phyloP scores from a whole-genome alignment of 441 rosid genomes.

The Iberis amara region DNA sequence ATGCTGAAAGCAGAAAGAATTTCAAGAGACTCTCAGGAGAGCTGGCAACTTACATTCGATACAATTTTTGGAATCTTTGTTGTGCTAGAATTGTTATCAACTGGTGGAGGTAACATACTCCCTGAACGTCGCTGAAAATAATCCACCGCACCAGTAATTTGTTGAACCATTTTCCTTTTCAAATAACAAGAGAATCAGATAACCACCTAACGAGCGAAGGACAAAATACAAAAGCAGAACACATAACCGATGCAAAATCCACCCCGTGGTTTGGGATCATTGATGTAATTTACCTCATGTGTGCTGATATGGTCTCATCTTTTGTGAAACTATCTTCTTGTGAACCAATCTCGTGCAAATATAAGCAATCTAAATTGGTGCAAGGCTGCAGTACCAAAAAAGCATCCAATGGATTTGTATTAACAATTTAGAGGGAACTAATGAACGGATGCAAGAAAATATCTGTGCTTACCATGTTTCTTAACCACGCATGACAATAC shows the following conservation, averaged over 20 bases:
- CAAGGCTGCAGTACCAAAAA: constrained; percentile 50
- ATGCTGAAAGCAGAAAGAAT: constrained; percentile 13
- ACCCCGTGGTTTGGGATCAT: constrained; percentile 5
- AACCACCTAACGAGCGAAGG: constrained; percentile 5
- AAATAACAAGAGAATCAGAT: constrained; percentile 24
- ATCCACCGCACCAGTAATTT: constrained; percentile 37
- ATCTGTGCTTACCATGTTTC: constrained; percentile 47
- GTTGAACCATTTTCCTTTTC: constrained; percentile 44
- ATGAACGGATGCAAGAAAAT: constrained; percentile 10
- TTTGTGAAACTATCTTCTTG: constrained; percentile 61
- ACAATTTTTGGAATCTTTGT: constrained; percentile 33
- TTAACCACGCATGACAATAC: constrained; percentile 73
- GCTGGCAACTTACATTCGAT: constrained; percentile 36
- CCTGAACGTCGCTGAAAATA: constrained; percentile 41
- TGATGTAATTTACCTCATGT: constrained; percentile 38
- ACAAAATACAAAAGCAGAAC: constrained; percentile 15
- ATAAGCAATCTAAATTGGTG: constrained; percentile 54
- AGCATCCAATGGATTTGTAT: background rate
- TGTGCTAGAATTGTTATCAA: constrained; percentile 32
- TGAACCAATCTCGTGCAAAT: constrained; percentile 61
- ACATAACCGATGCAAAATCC: constrained; percentile 8
- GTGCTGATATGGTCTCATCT: constrained; percentile 53
- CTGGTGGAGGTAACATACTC: constrained; percentile 49
- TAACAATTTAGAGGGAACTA: constrained; percentile 2
- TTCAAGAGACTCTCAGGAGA: constrained; percentile 11